These are phyloP conservation scores for Wallacemonas sp. DNA, from an alignment of 208 protist genomes.

Conservation along the genomic window DNA sequence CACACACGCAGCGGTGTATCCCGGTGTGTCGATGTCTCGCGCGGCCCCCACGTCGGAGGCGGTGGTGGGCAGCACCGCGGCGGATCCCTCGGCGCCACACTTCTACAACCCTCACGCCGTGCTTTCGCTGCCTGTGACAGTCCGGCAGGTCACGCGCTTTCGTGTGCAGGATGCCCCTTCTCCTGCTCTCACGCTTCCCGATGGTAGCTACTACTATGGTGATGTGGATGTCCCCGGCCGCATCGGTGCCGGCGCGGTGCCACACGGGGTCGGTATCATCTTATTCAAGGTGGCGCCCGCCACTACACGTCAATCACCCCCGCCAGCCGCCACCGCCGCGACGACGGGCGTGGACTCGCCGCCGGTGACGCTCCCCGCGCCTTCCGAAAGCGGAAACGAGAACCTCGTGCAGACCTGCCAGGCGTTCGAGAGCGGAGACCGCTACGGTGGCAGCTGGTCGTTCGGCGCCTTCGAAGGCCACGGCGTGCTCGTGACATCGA, in stretches of 20 bases:
- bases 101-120: constrained; percentile 33
- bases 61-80: neutral
- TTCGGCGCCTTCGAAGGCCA: constrained; percentile 71
- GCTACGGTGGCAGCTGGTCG: constrained; percentile 74
- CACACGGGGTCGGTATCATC: constrained; percentile 69
- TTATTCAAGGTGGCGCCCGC: constrained; percentile 38
- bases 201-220: constrained; percentile 81
- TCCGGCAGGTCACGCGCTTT: constrained; percentile 61
- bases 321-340: neutral
- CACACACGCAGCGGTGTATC: too few relatives aligned
- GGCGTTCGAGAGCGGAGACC: constrained; percentile 51
- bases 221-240: constrained; percentile 35
- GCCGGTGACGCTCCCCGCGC: neutral
- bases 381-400: neutral
- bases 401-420: constrained; percentile 7
- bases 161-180: constrained; percentile 24
- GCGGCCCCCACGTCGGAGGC: neutral
- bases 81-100: constrained; percentile 1
- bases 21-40: neutral
- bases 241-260: constrained; percentile 12
- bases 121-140: constrained; percentile 48
- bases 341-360: neutral
- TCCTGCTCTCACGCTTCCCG: constrained; percentile 37
- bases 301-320: neutral
- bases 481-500: constrained; percentile 59